phyloP scores from a whole-genome alignment of 345 rosid species.

The Bruguiera sexangula region DNA sequence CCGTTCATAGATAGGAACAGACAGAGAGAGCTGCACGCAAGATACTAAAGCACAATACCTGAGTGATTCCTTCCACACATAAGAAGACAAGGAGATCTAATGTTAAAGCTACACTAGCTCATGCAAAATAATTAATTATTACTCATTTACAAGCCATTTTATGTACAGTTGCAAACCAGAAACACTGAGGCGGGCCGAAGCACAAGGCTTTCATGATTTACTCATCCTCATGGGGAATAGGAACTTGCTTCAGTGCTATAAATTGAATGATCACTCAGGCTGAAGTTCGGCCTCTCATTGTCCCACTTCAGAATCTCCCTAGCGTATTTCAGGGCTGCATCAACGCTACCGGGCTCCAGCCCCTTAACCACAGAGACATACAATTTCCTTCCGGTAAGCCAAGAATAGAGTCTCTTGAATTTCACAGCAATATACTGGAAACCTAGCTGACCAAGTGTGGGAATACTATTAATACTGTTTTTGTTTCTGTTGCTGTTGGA shows the following conservation, averaged over 20 bases:
- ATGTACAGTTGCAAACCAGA: conserved; percentile 26
- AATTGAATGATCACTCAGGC: conserved; percentile 49
- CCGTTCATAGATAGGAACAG: no score
- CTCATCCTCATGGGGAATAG: conserved; percentile 32
- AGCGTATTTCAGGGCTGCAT: conserved; percentile 58
- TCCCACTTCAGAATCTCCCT: conserved; percentile 95
- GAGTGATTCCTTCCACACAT: not conserved
- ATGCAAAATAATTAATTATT: conserved; percentile 5
- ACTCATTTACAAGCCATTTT: conserved; percentile 25
- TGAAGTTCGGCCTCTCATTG: conserved; percentile 64
- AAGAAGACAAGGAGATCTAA: not conserved
- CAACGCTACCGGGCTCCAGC: conserved; percentile 56
- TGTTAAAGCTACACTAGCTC: not conserved
- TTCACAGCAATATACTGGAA: conserved; percentile 79
- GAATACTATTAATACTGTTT: conserved; percentile 59
- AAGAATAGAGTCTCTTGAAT: conserved; percentile 75
- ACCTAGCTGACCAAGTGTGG: conserved; percentile 75
- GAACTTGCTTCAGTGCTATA: conserved; percentile 61
- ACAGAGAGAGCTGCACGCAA: no score
- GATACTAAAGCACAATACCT: no score
- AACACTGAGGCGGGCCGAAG: conserved; percentile 1
- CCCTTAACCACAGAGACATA: conserved; percentile 67
- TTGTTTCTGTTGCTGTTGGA: conserved; percentile 32
- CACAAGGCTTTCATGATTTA: conserved; percentile 7
- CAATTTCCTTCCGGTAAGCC: conserved; percentile 67